phyloP scores from a whole-genome alignment of 2,329 filamentous ascomycete species.

The Colletotrichum sp. region DNA sequence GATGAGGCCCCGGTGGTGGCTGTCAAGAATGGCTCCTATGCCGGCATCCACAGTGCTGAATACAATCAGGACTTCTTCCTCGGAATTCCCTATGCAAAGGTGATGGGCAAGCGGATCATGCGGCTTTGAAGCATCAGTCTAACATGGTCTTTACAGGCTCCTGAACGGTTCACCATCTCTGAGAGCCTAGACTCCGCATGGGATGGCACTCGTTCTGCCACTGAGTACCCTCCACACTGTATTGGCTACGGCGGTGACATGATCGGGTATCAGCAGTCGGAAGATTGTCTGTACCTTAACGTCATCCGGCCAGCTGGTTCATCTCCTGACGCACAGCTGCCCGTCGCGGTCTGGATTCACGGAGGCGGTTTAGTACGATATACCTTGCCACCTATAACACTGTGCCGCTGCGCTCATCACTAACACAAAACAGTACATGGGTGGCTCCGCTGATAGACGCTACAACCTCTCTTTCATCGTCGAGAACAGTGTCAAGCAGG shows the following conservation, averaged over 20 bases:
- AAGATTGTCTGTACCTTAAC: conserved; percentile 69
- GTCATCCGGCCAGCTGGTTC: conserved; percentile 60
- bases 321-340: conserved; percentile 44
- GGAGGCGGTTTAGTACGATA: conserved; percentile 34
- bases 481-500: conserved; percentile 45
- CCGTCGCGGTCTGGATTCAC: conserved; percentile 65
- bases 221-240: conserved; percentile 49
- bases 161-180: conserved; percentile 52
- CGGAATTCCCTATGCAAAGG: conserved; percentile 54
- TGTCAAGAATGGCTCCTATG: conserved; percentile 33
- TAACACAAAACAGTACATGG: conserved; percentile 24
- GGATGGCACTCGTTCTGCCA: conserved; percentile 44
- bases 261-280: conserved; percentile 31
- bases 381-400: background rate
- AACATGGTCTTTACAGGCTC: conserved; percentile 32
- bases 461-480: conserved; percentile 69
- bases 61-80: conserved; percentile 53
- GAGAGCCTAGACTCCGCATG: conserved; percentile 52
- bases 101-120: background rate
- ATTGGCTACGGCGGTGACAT: conserved; percentile 50
- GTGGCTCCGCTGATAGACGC: conserved; percentile 44
- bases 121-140: conserved; percentile 18
- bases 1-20: conserved; percentile 1
- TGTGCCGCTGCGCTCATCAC: background rate
- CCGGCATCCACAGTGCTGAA: conserved; percentile 35